Percentiles rank a stretch among this genome's conserved stretches.
Evolutionary conservation across 768 basidiomycete species (phyloP).

Genomic region (Suillus variegatus): DNA sequence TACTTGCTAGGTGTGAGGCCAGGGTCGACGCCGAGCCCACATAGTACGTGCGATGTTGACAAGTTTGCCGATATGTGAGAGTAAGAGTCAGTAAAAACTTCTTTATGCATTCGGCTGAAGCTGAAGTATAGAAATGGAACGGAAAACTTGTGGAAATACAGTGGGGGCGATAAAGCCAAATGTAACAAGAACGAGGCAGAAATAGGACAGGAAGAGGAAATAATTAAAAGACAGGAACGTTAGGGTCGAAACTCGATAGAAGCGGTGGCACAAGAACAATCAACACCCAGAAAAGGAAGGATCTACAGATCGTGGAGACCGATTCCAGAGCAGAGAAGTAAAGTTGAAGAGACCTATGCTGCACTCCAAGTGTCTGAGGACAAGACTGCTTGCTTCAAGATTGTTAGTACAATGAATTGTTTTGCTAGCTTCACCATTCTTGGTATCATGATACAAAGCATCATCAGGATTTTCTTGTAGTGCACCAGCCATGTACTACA

Average conservation of each 20-base stretch:
- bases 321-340: neutral
- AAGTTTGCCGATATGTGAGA: conserved; percentile 63
- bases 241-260: neutral
- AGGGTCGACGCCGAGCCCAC: conserved; percentile 60
- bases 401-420: too few species aligned
- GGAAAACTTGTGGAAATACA: neutral
- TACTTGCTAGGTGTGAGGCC: conserved; percentile 51
- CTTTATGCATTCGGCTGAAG: neutral
- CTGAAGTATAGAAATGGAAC: neutral
- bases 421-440: too few species aligned
- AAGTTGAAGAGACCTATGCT: neutral
- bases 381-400: too few species aligned
- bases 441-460: too few species aligned
- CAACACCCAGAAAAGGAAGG: conserved; percentile 2
- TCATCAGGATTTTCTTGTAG: too few species aligned
- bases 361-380: too few species aligned
- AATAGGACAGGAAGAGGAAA: neutral
- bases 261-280: neutral
- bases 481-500: too few species aligned
- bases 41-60: conserved; percentile 64
- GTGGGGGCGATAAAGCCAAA: neutral
- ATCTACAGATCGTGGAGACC: neutral
- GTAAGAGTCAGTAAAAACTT: neutral
- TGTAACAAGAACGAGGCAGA: conserved; percentile 12
- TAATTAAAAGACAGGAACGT: neutral